Conservation (phyloP, 2,329 filamentous ascomycete species). For the Colletotrichum sp. region DNA sequence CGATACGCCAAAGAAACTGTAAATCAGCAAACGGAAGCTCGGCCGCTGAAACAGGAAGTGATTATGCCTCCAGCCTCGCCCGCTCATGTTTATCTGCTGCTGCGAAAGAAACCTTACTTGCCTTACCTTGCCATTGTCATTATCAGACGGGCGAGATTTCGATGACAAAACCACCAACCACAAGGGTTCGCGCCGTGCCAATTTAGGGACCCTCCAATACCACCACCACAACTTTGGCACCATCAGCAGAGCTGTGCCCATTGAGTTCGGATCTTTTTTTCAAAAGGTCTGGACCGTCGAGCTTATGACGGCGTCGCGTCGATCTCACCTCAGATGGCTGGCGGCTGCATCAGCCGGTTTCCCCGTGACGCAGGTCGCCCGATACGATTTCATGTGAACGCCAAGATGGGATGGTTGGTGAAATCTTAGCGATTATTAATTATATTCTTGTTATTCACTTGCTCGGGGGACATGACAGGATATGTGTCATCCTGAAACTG, state of each 20-base stretch:
- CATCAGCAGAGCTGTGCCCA: neutral
- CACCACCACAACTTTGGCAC: neutral
- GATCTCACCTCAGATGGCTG: neutral
- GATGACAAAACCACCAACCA: neutral
- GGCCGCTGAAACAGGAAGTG: neutral
- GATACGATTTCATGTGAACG: neutral
- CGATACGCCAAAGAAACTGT: neutral
- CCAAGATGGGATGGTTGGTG: neutral
- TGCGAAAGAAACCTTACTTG: neutral
- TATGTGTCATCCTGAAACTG: neutral
- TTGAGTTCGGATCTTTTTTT: neutral
- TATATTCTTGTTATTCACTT: neutral
- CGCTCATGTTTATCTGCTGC: neutral
- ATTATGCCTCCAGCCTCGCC: neutral
- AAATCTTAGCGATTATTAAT: neutral
- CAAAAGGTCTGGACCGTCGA: constrained; percentile 4
- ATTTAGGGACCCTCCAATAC: neutral
- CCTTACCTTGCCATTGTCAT: neutral
- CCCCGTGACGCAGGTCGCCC: neutral
- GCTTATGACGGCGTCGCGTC: neutral
- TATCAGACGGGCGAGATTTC: neutral
- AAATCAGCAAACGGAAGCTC: neutral
- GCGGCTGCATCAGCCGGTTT: neutral
- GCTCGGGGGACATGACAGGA: neutral
- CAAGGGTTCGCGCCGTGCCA: neutral